Evolutionary conservation across 2,329 filamentous ascomycete genomes (phyloP), one percentile per base, ranked within the genome.

Genomic region (Epichloe uncinata): DNA sequence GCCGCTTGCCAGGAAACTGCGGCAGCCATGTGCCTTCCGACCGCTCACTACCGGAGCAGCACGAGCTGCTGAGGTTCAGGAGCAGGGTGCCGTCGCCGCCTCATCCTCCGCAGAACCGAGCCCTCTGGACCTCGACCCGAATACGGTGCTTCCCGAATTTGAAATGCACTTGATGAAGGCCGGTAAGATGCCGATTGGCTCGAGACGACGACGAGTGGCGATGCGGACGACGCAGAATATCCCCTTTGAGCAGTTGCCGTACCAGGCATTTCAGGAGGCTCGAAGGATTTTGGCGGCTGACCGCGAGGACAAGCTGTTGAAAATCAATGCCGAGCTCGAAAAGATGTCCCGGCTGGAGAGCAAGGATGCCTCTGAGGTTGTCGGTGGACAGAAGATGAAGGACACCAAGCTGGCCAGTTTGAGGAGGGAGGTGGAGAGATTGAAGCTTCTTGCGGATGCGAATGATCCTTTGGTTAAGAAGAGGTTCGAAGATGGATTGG

Each of bases 201-300:
- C 89, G 43, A 82, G 90, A 58, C 81, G 90, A 73, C 84, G 90
- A 55, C 84, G 91, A 63, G 79, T 81, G 30, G 85, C 85, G 33
- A 66, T 90, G 53, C 80, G 75, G 60, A 78, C 71, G 59, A 77
- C 71, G 37, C 69, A 75, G 54, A 77, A 84, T 60, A 71, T 95
- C 46, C 88, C 90, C 26, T 96, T 98, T 63, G 88, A 95, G 72
- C 85, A 91, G 64, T 73, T 98, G 57, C 93, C 93, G 16, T 98
- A 94, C 71, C 91, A 97, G 75, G 93, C 87, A 69, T 98, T 97
- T 72, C 93, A 98, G 69, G 90, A 96, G 71, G 93, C 93, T 40
- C 81, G 90, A 55, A 87, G 88, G 64, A 69, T 97, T 45, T 73
- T 98, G 50, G 75, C 81, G 48, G 79, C 79, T 49, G 93, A 98